phyloP scores from a whole-genome alignment of 2,329 filamentous ascomycete species.

The Xylariales sp. region DNA sequence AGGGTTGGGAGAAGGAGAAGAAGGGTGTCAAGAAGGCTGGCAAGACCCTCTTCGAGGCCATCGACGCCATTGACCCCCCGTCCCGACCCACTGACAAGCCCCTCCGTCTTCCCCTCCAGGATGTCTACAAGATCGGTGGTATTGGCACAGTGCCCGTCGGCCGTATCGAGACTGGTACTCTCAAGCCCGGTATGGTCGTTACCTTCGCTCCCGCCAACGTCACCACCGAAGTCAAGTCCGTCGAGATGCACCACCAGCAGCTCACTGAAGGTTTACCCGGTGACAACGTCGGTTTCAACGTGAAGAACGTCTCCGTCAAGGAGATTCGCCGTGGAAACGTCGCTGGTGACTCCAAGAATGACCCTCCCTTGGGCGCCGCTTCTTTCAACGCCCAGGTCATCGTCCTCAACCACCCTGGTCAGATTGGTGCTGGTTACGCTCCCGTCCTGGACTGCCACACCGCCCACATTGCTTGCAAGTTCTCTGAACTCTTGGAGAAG shows the following conservation, averaged over 20 bases:
- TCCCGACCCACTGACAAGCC: conserved; percentile 97
- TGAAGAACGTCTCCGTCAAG: conserved; percentile 99
- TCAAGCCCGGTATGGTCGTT: conserved; percentile 89
- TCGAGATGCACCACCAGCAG: conserved; percentile 99
- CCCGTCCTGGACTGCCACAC: conserved; percentile 99
- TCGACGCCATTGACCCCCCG: conserved; percentile 91
- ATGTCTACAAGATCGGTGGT: conserved; percentile 99
- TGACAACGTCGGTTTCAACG: conserved; percentile 99
- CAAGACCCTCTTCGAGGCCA: conserved; percentile 99
- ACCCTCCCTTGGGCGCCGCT: conserved; percentile 82
- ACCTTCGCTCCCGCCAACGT: conserved; percentile 98
- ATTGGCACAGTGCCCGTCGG: conserved; percentile 99
- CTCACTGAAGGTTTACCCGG: conserved; percentile 89
- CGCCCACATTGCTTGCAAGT: conserved; percentile 99
- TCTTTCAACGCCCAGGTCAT: conserved; percentile 99
- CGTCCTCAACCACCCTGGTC: conserved; percentile 99
- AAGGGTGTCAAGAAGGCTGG: conserved; percentile 80
- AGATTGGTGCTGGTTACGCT: conserved; percentile 98
- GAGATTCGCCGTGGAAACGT: conserved; percentile 99
- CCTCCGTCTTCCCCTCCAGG: conserved; percentile 99
- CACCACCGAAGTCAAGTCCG: conserved; percentile 99
- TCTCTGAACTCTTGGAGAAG: conserved; percentile 98
- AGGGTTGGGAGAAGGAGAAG: conserved; percentile 98
- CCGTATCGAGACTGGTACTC: conserved; percentile 99
- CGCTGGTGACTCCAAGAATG: conserved; percentile 99